Percentiles rank a stretch among this genome's conserved stretches.
These are phyloP conservation scores for Lagenaria siceraria DNA, from an alignment of 306 rosid species.

Conservation along the genomic window DNA sequence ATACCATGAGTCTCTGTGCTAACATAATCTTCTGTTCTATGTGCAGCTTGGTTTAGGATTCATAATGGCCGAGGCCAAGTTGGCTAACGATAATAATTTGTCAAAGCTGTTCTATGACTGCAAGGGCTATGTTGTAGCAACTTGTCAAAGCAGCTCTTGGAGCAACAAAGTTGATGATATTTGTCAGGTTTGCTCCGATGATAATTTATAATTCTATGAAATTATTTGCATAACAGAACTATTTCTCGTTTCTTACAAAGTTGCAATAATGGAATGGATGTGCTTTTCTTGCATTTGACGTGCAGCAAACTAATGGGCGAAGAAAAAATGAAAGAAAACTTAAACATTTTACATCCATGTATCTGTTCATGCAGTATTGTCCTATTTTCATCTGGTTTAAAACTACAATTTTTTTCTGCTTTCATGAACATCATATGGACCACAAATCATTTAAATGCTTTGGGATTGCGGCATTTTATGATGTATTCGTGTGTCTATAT, in stretches of 20 bases:
- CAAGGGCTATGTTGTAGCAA: slow-evolving; percentile 56
- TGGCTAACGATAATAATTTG: slow-evolving; percentile 45
- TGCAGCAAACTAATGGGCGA: not conserved
- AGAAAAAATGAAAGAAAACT: not conserved
- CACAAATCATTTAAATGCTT: not conserved
- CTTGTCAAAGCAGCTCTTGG: slow-evolving; percentile 46
- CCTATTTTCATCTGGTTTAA: not conserved
- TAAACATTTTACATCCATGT: not conserved
- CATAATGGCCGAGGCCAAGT: slow-evolving; percentile 51
- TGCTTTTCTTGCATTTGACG: not conserved
- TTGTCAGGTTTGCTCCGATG: slow-evolving; percentile 50
- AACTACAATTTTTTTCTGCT: not conserved
- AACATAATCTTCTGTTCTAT: slow-evolving; percentile 24
- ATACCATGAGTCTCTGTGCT: slow-evolving; percentile 14
- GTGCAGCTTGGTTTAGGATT: slow-evolving; percentile 84
- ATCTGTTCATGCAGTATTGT: not conserved
- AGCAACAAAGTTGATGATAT: slow-evolving; percentile 68
- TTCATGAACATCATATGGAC: not conserved
- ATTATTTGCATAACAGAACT: not conserved
- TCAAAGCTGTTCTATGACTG: slow-evolving; percentile 77
- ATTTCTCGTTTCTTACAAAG: not conserved
- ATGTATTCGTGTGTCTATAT: not conserved
- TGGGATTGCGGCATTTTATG: not conserved
- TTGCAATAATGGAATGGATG: not conserved
- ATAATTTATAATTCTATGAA: slow-evolving; percentile 6